Evolutionary conservation across 164 flowering plant species (phyloP).

Genomic region (Aristolochia contorta): DNA sequence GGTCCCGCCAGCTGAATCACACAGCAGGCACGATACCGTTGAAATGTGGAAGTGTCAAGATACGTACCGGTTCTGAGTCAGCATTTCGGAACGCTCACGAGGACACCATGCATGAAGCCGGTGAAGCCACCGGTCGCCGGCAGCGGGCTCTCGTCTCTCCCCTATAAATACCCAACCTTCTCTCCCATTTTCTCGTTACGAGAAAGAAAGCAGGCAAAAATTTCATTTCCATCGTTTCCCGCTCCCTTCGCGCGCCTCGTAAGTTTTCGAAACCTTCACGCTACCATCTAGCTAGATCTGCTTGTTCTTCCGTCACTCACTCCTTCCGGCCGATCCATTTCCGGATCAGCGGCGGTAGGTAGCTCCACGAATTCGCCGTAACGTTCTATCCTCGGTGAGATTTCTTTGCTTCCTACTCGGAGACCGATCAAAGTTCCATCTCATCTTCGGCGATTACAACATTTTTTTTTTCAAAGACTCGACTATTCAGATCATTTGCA

Average conservation of each 20-base stretch:
- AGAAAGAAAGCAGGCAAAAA: no score
- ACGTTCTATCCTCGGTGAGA: no score
- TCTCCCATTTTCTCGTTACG: no score
- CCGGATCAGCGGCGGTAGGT: background rate
- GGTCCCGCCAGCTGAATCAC: no score
- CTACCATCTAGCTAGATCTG: no score
- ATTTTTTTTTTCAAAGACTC: background rate
- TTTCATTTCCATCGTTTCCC: background rate
- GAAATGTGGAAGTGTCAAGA: no score
- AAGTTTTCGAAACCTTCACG: background rate
- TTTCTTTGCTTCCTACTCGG: background rate
- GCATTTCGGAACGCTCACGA: constrained; percentile 3
- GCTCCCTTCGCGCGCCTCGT: background rate
- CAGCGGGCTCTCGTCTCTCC: background rate
- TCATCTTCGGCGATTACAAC: background rate
- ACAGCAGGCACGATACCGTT: no score
- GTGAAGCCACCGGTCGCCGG: background rate
- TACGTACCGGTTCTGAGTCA: background rate
- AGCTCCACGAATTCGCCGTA: background rate
- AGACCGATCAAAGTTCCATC: background rate
- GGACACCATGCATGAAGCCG: no score
- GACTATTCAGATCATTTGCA: background rate
- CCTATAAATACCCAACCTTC: background rate
- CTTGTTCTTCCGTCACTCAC: background rate
- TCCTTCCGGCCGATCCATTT: background rate